A percentile compares a stretch with the other conserved stretches of the same genome.
Conservation (phyloP, 768 basidiomycete species). For the Pisolithus microcarpus region DNA sequence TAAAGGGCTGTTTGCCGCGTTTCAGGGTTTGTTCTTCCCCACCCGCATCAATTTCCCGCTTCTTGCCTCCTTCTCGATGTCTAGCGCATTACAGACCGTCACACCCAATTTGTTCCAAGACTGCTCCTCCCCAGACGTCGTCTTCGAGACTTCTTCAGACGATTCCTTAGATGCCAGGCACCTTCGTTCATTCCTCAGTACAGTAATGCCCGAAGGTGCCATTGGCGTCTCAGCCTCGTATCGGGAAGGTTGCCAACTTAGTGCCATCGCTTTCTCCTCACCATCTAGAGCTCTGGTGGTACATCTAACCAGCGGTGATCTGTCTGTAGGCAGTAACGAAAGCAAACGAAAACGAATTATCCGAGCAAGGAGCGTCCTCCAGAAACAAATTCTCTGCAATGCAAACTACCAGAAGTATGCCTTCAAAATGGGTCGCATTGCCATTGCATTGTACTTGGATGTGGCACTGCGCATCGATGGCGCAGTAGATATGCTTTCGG, state of each 20-base stretch:
- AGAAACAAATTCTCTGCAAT: slow-evolving; percentile 28
- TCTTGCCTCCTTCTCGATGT: too few species aligned
- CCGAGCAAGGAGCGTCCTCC: slow-evolving; percentile 20
- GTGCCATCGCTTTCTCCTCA: slow-evolving; percentile 35
- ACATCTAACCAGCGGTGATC: slow-evolving; percentile 11
- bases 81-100: too few species aligned
- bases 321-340: too few species aligned
- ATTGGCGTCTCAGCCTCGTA: slow-evolving; percentile 42
- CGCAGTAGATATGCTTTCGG: slow-evolving; percentile 39
- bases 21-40: background rate
- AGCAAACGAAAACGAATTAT: slow-evolving; percentile 1
- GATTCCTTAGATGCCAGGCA: background rate
- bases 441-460: slow-evolving; percentile 35
- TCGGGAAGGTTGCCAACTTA: slow-evolving; percentile 28
- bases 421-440: slow-evolving; percentile 42
- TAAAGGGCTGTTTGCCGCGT: background rate
- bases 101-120: background rate
- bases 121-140: slow-evolving; percentile 16
- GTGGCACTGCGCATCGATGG: slow-evolving; percentile 25
- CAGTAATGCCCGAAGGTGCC: slow-evolving; percentile 9
- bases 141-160: slow-evolving; percentile 22
- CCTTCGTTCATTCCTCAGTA: slow-evolving; percentile 26
- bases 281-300: slow-evolving; percentile 30
- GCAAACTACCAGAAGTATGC: slow-evolving; percentile 27
- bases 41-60: too few species aligned